These are phyloP conservation scores for Diaporthe sp. DNA, from an alignment of 2,329 filamentous ascomycete genomes.

Conservation along the genomic window DNA sequence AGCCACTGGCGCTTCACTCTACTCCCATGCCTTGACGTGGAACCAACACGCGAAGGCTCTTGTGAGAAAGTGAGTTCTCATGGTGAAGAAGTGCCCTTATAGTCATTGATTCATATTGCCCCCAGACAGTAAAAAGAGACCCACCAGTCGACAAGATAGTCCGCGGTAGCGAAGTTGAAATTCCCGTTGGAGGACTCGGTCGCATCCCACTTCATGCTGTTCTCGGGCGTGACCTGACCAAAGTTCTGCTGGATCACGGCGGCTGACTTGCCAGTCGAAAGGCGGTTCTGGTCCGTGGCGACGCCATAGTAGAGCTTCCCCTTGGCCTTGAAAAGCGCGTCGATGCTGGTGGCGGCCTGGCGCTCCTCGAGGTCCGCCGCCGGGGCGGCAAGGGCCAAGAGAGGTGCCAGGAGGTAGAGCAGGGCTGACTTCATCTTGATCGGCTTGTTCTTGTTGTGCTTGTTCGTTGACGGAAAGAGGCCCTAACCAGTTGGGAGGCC, in stretches of 20 bases:
- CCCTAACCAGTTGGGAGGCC: neutral
- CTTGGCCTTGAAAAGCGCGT: constrained; percentile 69
- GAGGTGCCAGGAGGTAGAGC: constrained; percentile 51
- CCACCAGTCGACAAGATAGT: constrained; percentile 69
- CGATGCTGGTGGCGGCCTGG: constrained; percentile 63
- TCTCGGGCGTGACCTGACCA: constrained; percentile 76
- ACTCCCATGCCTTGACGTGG: no score
- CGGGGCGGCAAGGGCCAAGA: constrained; percentile 48
- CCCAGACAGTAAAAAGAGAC: neutral
- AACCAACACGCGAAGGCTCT: neutral
- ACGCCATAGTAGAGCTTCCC: constrained; percentile 77
- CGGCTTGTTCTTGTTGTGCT: neutral
- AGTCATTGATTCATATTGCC: neutral
- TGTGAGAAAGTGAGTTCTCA: neutral
- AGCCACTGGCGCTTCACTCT: constrained; percentile 49
- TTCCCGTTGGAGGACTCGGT: constrained; percentile 61
- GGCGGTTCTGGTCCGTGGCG: constrained; percentile 65
- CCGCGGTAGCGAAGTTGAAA: constrained; percentile 70
- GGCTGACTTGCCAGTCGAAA: constrained; percentile 64
- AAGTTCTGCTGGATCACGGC: constrained; percentile 72
- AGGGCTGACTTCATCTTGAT: constrained; percentile 49
- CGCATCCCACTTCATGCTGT: constrained; percentile 79
- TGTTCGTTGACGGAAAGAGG: no score
- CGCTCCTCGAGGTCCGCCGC: constrained; percentile 51
- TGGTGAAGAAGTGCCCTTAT: neutral